Evolutionary conservation across 805 yeast genomes (phyloP), one percentile per base, ranked within the genome.

Genomic region (Schwanniomyces polymorphus): DNA sequence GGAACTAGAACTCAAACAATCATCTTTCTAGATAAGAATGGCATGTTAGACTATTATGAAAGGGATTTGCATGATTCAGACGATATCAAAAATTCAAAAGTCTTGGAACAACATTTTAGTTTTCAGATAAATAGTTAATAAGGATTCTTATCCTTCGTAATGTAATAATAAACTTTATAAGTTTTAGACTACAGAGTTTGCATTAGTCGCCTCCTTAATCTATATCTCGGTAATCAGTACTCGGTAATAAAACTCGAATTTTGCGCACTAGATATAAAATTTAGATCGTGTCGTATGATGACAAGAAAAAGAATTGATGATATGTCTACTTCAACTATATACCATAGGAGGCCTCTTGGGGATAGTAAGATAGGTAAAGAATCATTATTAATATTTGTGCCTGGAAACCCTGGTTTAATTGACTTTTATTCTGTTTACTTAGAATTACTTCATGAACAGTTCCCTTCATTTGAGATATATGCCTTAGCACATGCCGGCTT

Each of bases 1-100:
- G 97, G 97, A 0, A 91, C 97, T 0, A 69, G 97, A 45, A 88
- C 97, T 0, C 97, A 91, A 62, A 89, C 96, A 0, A 78, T 90
- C 1, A 74, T 90, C 3, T 55, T 88, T 18, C 74, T 87, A 8
- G 81, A 80, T 57, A 75, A 72, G 48, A 58, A 34, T 74, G 88
- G 56, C 47, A 67, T 31, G 10, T 65, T 86, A 17, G 76, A 78
- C 42, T 88, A 86, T 62, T 68, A 78, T 11, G 97, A 91, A 60
- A 70, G 74, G 41, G 79, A 80, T 46, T 55, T 86, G 16, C 86
- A 84, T 55, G 65, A 74, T n/a, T 58, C 72, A 10, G 84, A 80
- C 55, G 46, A 50, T 39, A 14, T 31, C 8, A 21, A 31, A 7
- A 37, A 37, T 9, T 37, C 39, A 18, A 37, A 37, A 37, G 21